Evolutionary conservation across 208 protist species (phyloP).

Genomic region (Crithidia bombi): DNA sequence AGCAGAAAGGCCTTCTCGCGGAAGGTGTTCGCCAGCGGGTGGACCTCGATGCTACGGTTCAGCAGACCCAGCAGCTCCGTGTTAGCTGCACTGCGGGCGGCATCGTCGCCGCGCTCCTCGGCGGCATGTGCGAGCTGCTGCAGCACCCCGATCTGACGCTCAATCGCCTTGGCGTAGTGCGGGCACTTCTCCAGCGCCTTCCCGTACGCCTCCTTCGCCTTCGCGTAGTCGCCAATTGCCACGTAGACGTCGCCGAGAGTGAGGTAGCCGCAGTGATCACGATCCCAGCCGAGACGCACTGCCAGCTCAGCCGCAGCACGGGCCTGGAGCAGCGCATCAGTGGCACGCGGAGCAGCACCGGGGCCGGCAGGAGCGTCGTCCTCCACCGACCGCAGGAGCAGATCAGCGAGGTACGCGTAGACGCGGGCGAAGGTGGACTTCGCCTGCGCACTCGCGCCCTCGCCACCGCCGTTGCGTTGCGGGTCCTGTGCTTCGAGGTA

Average conservation of each 20-base stretch:
- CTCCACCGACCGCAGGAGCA: slow-evolving; percentile 52
- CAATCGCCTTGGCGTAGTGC: slow-evolving; percentile 68
- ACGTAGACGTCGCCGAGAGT: slow-evolving; percentile 67
- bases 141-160: slow-evolving; percentile 62
- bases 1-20: slow-evolving; percentile 91
- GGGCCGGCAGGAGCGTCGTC: slow-evolving; percentile 13
- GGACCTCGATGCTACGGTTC: slow-evolving; percentile 66
- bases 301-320: slow-evolving; percentile 53
- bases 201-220: slow-evolving; percentile 61
- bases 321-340: slow-evolving; percentile 41
- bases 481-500: slow-evolving; percentile 57
- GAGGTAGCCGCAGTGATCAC: slow-evolving; percentile 64
- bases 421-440: slow-evolving; percentile 62
- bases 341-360: slow-evolving; percentile 4
- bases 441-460: slow-evolving; percentile 25
- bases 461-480: slow-evolving; percentile 35
- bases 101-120: slow-evolving; percentile 30
- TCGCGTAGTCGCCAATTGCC: slow-evolving; percentile 44
- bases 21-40: slow-evolving; percentile 74
- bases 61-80: slow-evolving; percentile 54
- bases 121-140: slow-evolving; percentile 38
- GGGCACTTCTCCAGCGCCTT: slow-evolving; percentile 54
- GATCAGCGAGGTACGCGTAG: slow-evolving; percentile 75
- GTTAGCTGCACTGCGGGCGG: slow-evolving; percentile 16
- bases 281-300: slow-evolving; percentile 68